Conservation (phyloP, 306 rosid species). For the Citrullus colocynthis region DNA sequence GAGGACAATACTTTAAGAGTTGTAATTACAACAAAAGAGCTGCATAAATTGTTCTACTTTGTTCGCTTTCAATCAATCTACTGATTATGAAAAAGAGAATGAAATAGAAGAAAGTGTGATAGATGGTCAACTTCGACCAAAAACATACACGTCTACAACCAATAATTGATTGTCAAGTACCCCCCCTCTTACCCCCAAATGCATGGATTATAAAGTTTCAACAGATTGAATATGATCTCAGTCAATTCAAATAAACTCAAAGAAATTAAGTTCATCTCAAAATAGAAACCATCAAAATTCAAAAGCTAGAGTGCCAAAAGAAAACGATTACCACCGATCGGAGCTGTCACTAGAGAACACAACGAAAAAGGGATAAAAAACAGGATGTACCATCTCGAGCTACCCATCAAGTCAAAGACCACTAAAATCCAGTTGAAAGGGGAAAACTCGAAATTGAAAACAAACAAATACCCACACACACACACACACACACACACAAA, state of each 20-base stretch:
- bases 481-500: too few species aligned
- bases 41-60: not conserved
- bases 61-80: not conserved
- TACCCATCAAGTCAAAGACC: not conserved
- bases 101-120: not conserved
- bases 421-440: not conserved
- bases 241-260: not conserved
- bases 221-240: not conserved
- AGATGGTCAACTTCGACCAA: not conserved
- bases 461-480: not conserved
- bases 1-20: not conserved
- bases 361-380: not conserved
- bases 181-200: not conserved
- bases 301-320: not conserved
- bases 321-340: not conserved
- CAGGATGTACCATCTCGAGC: not conserved
- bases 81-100: not conserved
- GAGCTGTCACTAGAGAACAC: not conserved
- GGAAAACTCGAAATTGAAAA: not conserved
- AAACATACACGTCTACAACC: not conserved
- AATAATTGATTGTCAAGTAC: not conserved
- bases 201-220: not conserved
- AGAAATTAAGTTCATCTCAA: not conserved
- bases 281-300: not conserved
- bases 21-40: not conserved